Evolutionary conservation across 2,329 filamentous ascomycete genomes (phyloP).

Genomic region (Penicillium brasilianum): DNA sequence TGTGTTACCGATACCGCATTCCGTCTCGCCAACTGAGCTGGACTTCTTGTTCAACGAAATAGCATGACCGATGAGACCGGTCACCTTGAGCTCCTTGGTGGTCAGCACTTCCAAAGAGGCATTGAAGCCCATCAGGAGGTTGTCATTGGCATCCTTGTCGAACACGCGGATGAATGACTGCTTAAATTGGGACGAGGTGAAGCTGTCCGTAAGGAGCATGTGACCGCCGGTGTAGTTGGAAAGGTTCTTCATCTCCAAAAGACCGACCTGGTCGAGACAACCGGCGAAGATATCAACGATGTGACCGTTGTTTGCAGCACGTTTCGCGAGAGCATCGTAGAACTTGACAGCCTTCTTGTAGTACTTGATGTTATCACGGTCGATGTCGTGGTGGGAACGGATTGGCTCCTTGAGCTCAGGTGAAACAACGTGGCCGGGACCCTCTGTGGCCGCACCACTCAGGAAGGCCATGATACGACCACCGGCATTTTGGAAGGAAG

Average conservation of each 20-base stretch:
- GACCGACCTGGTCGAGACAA: slow-evolving; percentile 93
- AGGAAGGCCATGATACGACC: slow-evolving; percentile 97
- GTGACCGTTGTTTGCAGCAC: slow-evolving; percentile 94
- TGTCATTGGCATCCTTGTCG: slow-evolving; percentile 93
- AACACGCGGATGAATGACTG: slow-evolving; percentile 97
- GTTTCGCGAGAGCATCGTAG: slow-evolving; percentile 91
- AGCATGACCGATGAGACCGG: slow-evolving; percentile 93
- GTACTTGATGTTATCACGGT: slow-evolving; percentile 98
- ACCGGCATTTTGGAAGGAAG: slow-evolving; percentile 93
- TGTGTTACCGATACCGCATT: slow-evolving; percentile 97
- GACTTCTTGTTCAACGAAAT: slow-evolving; percentile 99
- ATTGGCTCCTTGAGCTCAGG: slow-evolving; percentile 96
- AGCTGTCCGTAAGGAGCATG: slow-evolving; percentile 98
- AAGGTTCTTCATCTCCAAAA: slow-evolving; percentile 97
- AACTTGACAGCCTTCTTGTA: slow-evolving; percentile 99
- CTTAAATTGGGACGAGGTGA: slow-evolving; percentile 99
- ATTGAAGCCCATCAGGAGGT: slow-evolving; percentile 97
- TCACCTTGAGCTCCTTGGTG: slow-evolving; percentile 98
- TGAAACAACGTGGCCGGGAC: slow-evolving; percentile 94
- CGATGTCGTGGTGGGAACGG: slow-evolving; percentile 97
- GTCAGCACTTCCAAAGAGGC: slow-evolving; percentile 93
- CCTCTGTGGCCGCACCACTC: slow-evolving; percentile 92
- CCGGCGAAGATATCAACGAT: slow-evolving; percentile 98
- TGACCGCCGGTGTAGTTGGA: slow-evolving; percentile 96
- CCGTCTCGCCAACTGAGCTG: slow-evolving; percentile 92